Conservation (phyloP, 2,329 filamentous ascomycete genomes). For the Pyrenochaeta sp. region DNA sequence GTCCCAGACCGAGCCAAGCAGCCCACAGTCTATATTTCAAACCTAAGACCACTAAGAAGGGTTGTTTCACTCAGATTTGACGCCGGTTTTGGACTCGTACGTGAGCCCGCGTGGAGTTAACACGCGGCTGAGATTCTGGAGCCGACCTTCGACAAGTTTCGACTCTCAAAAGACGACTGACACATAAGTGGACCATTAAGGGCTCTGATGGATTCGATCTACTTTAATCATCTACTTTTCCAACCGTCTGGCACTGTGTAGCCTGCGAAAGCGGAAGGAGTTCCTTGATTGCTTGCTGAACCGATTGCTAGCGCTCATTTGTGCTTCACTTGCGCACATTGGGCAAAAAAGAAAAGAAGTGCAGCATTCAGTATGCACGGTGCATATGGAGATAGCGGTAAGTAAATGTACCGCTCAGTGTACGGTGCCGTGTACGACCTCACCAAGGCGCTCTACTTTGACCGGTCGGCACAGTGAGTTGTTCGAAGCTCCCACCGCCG, state of each 20-base stretch:
- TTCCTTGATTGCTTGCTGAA: slow-evolving; percentile 7
- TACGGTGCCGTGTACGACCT: slow-evolving; percentile 3
- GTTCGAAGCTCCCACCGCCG: slow-evolving; percentile 42
- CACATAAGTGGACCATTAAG: neutral
- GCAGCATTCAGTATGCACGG: slow-evolving; percentile 12
- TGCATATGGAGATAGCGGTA: slow-evolving; percentile 15
- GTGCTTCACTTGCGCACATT: slow-evolving; percentile 15
- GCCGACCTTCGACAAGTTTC: neutral
- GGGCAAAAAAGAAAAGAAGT: slow-evolving; percentile 26
- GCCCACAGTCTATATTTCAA: neutral
- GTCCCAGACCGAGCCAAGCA: neutral
- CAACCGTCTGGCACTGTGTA: slow-evolving; percentile 32
- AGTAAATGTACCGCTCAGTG: too few relatives aligned
- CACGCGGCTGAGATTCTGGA: neutral
- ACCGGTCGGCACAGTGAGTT: slow-evolving; percentile 32
- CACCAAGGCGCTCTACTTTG: slow-evolving; percentile 16
- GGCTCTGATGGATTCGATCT: slow-evolving; percentile 8
- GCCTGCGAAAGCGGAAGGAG: slow-evolving; percentile 29
- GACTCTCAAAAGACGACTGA: neutral
- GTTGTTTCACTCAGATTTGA: neutral
- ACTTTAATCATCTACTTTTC: slow-evolving; percentile 20
- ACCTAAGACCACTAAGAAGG: neutral
- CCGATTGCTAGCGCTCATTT: slow-evolving; percentile 10
- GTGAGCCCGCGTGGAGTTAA: neutral
- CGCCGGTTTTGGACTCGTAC: slow-evolving; percentile 5